Base-by-base conservation (phyloP, 257 asterid genomes). In the Handroanthus guayacan region DNA sequence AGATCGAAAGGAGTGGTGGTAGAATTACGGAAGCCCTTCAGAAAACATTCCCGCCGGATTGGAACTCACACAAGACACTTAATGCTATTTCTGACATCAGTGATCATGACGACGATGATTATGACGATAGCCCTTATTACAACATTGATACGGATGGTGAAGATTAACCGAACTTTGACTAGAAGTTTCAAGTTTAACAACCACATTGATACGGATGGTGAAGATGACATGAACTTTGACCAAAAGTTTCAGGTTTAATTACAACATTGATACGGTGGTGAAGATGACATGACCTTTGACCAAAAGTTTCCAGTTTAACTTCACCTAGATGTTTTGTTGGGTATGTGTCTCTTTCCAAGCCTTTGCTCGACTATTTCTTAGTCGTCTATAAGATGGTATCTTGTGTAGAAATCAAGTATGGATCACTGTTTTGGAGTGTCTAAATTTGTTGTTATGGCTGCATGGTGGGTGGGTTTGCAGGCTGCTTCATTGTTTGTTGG, bases 1-100 rank as follows among this genome's bases (percentile, higher is more conserved):
- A 90, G 85, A 93, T 95, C 16, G 99, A 95, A 71, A 74, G 89
- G 60, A 76, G 87, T 0, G 99, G 99, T 12, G 99, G 98, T 4
- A 80, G 67, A 69, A 83, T 95, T 31, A 95, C 98, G 0, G 97
- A 95, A 80, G 92, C 96, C 81, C 92, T 95, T 67, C 99, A 95
- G 83, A 95, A 82, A 85, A 92, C 96, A 0, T 95, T 95, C 82
- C 99, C 99, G 3, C 98, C 99, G 0, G 99, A 95, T 67, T 95
- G 99, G 99, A 93, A 86, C 73, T 87, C 97, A 5, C 93, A 91
- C 81, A 84, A 88, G 78, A 84, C 82, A 63, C 91, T 84, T 2
- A 65, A 56, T 54, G 82, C 86, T 7, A 81, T 84, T 76, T 86
- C 97, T 11, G 82, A 80, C 67, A 60, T 31, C 0, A 62, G 81